Base-by-base conservation (phyloP, 2,329 filamentous ascomycete species). In the Alternaria angustiovoidea region DNA sequence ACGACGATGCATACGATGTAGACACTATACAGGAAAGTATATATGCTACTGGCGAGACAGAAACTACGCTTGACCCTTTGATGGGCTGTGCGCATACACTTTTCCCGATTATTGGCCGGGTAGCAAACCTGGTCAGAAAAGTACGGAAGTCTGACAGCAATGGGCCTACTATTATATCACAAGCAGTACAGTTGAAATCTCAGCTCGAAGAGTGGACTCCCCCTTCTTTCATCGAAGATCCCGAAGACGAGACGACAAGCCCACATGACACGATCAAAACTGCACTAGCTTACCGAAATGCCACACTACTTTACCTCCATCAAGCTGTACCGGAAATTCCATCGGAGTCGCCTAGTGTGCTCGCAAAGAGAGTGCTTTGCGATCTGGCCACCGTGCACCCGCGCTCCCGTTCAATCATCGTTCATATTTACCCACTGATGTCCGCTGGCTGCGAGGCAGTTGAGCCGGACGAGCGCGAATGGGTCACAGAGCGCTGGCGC, bases 401-500 rank as follows among this genome's bases (percentile, higher is more conserved):
- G 2, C 84, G 81, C 11, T 89, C 87, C 36, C 84, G 88, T 8
- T 84, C 88, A 0, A 85, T 88, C 18, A 89, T 91, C 46, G 85
- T 91, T 2, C 89, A 91, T 39, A 89, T 91, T 59, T 91, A 88
- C 65, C 89, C 89, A 1, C 82, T 92, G 1, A 82, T 91, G 63
- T 87, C 86, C 1, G 89, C 89, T 3, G 88, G 89, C 2, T 89
- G 88, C 64, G 89, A 91, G 75, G 85, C 86, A 8, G 80, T 83
- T 24, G 82, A 82, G 3, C 78, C 81, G 14, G 87, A 90, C 64
- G 87, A 90, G 66, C 80, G 89, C 12, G 79, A 85, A 30, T 91
- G 88, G 88, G 86, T 91, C 2, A 79, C 84, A 43, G 81, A 86
- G 24, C 83, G 89, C 34, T 92, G 89, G 89, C 76, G 79, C 5